A percentile compares a stretch with the other conserved stretches of the same genome.
phyloP scores from a whole-genome alignment of 352 stramenopile genomes.

The Pythium dissimile region DNA sequence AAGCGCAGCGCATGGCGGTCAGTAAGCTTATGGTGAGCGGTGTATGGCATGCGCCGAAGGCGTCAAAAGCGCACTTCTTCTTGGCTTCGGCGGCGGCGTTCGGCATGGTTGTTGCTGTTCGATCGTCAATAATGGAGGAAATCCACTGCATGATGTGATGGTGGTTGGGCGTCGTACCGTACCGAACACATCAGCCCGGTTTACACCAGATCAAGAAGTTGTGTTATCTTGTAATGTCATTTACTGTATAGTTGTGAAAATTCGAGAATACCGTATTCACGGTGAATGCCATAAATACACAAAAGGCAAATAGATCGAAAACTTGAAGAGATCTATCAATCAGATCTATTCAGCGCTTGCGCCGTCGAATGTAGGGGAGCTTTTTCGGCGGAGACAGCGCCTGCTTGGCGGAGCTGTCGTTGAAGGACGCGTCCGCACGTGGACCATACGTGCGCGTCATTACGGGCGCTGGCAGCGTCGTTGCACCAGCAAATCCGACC shows the following conservation, averaged over 20 bases:
- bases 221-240: constrained; percentile 9
- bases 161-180: background rate
- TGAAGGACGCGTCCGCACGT: background rate
- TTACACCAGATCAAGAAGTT: background rate
- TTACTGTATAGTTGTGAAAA: constrained; percentile 1
- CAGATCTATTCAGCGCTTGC: background rate
- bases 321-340: background rate
- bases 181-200: background rate
- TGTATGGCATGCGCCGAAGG: background rate
- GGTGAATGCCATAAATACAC: background rate
- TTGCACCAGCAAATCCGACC: background rate
- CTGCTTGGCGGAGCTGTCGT: background rate
- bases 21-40: background rate
- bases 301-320: background rate
- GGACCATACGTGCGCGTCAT: background rate
- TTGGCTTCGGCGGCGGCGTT: constrained; percentile 77
- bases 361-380: constrained; percentile 17
- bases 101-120: constrained; percentile 47
- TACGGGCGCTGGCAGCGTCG: background rate
- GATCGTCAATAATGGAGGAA: too few species aligned
- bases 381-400: constrained; percentile 7
- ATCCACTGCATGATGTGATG: too few species aligned
- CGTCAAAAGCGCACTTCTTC: constrained; percentile 58
- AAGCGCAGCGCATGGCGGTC: too few species aligned
- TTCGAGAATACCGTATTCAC: constrained; percentile 4